Percentiles rank a stretch among this genome's conserved stretches.
Evolutionary conservation across 805 yeast genomes (phyloP).

Genomic region (Nakazawaea peltata): DNA sequence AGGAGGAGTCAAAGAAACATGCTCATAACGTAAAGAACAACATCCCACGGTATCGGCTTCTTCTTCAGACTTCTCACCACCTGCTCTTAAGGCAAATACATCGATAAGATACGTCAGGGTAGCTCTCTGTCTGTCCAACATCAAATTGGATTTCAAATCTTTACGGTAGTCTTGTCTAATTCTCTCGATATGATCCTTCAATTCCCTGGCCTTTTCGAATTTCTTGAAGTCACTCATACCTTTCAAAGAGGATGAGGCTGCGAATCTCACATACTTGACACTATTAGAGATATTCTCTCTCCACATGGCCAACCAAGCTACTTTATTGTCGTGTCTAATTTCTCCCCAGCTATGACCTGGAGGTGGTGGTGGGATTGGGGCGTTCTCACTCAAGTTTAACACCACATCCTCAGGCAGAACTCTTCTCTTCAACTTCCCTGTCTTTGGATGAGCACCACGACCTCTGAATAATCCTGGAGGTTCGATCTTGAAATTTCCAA

Average conservation of each 20-base stretch:
- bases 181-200: conserved; percentile 60
- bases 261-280: conserved; percentile 83
- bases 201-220: conserved; percentile 87
- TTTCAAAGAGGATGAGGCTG: conserved; percentile 83
- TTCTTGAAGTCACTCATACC: conserved; percentile 88
- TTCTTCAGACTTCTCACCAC: conserved; percentile 95
- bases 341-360: conserved; percentile 89
- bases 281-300: conserved; percentile 82
- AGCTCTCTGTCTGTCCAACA: conserved; percentile 87
- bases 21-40: conserved; percentile 89
- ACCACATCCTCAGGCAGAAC: conserved; percentile 88
- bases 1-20: conserved; percentile 79
- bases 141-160: conserved; percentile 62
- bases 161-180: conserved; percentile 70
- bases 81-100: conserved; percentile 91
- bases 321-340: conserved; percentile 78
- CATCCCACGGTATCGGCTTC: conserved; percentile 99
- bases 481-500: conserved; percentile 90
- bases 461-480: conserved; percentile 97
- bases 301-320: conserved; percentile 97
- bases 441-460: conserved; percentile 94
- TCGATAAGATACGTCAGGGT: conserved; percentile 92
- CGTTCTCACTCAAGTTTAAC: conserved; percentile 68
- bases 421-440: conserved; percentile 83
- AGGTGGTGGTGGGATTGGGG: conserved; percentile 74